Evolutionary conservation across 257 asterid genomes (phyloP).

Genomic region (Oldenlandia corymbosa): DNA sequence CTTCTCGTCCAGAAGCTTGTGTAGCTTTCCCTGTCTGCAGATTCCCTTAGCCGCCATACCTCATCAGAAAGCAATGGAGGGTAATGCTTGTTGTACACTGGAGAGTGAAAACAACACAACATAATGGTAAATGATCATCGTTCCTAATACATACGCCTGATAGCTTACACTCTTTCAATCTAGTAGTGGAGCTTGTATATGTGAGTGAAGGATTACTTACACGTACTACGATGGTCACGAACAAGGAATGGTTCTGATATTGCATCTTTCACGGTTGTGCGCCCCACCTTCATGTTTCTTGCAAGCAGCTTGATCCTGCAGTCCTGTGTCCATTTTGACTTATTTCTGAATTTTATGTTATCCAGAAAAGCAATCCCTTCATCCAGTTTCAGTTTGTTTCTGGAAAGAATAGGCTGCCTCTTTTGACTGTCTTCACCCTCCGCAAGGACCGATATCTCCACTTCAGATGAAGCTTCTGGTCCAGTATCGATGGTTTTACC

Average conservation of each 20-base stretch:
- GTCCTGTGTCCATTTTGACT: constrained; percentile 2
- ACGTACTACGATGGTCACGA: constrained; percentile 11
- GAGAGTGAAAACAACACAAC: constrained; percentile 18
- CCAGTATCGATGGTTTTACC: constrained; percentile 23
- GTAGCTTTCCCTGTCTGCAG: constrained; percentile 18
- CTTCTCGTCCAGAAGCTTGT: constrained; percentile 20
- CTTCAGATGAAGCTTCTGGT: constrained; percentile 30
- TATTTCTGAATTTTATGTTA: constrained; percentile 2
- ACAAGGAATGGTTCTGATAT: constrained; percentile 4
- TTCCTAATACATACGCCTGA: too few species aligned
- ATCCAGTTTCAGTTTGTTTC: neutral
- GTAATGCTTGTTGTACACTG: constrained; percentile 40
- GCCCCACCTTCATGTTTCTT: neutral
- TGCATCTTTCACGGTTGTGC: constrained; percentile 4
- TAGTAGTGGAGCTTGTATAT: too few species aligned
- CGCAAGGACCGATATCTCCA: constrained; percentile 6
- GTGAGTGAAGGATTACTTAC: constrained; percentile 9
- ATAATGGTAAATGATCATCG: too few species aligned
- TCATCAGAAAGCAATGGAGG: constrained; percentile 42
- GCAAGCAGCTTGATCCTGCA: constrained; percentile 9
- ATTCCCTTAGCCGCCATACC: constrained; percentile 36
- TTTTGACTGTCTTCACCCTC: constrained; percentile 3
- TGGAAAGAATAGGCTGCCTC: constrained; percentile 10
- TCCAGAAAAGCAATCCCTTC: constrained; percentile 6
- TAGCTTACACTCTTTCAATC: too few species aligned